Evolutionary conservation across 2,329 filamentous ascomycete genomes (phyloP).

Genomic region (Fusarium buxicola): DNA sequence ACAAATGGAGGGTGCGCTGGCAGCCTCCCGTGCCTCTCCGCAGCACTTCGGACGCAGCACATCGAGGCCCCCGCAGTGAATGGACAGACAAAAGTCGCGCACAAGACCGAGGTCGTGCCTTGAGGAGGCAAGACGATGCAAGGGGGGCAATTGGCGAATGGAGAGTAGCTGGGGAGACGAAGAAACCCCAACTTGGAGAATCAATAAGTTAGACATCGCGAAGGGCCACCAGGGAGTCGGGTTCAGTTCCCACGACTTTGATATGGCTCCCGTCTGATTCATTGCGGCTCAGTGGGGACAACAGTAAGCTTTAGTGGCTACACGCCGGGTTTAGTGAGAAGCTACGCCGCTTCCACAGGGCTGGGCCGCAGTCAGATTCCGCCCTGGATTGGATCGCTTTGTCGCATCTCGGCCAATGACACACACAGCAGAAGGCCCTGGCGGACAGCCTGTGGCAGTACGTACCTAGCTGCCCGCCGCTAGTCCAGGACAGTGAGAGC

Average conservation of each 20-base stretch:
- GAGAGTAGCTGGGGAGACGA: slow-evolving; percentile 22
- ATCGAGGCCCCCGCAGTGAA: slow-evolving; percentile 25
- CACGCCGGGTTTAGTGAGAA: background rate
- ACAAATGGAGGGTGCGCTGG: slow-evolving; percentile 36
- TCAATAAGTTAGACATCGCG: too few species aligned
- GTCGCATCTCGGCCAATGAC: slow-evolving; percentile 19
- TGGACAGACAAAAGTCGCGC: slow-evolving; percentile 41
- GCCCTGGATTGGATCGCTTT: slow-evolving; percentile 17
- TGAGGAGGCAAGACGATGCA: slow-evolving; percentile 16
- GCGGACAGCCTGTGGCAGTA: slow-evolving; percentile 29
- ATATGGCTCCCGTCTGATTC: too few species aligned
- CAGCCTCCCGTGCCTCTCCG: slow-evolving; percentile 35
- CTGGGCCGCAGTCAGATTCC: slow-evolving; percentile 31
- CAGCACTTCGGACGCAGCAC: slow-evolving; percentile 28
- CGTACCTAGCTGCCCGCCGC: slow-evolving; percentile 30
- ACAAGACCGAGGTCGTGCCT: slow-evolving; percentile 26
- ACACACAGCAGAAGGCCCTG: slow-evolving; percentile 12
- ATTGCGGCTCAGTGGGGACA: slow-evolving; percentile 18
- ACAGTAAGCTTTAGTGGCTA: slow-evolving; percentile 3
- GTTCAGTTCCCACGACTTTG: slow-evolving; percentile 1
- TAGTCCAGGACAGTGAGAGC: slow-evolving; percentile 21
- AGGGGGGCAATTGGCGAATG: slow-evolving; percentile 17
- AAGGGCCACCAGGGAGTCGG: slow-evolving; percentile 5
- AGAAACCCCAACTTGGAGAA: slow-evolving; percentile 14
- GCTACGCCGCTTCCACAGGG: slow-evolving; percentile 21